Base-by-base conservation (phyloP, 179 eudicot genomes). In the Sideroxylon spinosum region DNA sequence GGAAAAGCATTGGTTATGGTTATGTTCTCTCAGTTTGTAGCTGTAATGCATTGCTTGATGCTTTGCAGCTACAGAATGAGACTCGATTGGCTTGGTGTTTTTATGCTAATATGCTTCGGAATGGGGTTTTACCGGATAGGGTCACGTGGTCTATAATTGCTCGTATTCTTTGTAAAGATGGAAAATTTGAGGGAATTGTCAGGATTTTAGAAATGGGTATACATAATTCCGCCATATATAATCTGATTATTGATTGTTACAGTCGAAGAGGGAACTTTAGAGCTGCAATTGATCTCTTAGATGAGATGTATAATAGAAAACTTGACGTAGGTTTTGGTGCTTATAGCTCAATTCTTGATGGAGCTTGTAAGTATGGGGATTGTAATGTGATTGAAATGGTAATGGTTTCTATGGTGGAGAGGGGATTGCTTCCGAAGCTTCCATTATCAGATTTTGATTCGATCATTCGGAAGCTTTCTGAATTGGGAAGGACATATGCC, bases 321-420 rank as follows among this genome's bases (percentile, higher is more conserved):
- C 73, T 90, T 9, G 84, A 88, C 63, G 87, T 92, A 0, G 86
- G 91, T 63, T 91, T 93, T 81, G 46, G 81, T 71, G 85, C 90
- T 56, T 94, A 88, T 81, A 85, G 92, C 73, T 91, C 91, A n/a
- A 84, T 94, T 80, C 93, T 93, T 65, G 89, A 94, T 70, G 91
- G 93, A 44, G 95, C 94, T 65, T 94, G 94, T 82, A 82, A 80
- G 52, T 78, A 77, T 84, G 83, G 84, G 48, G 75, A 93, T 76
- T 22, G 9, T 17, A 60, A 83, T 60, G 87, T 84, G 77, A 77
- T 83, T 52, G 88, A 89, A 52, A 81, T 12, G 68, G 80, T 83
- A 60, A 74, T 91, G 79, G 56, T 62, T 59, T 64, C 53, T 49
- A 86, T 94, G 98, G 80, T 49, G 11, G 87, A 85, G 74, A 88